phyloP scores from a whole-genome alignment of 108 stramenopile species.

The Cyclotella baltica region DNA sequence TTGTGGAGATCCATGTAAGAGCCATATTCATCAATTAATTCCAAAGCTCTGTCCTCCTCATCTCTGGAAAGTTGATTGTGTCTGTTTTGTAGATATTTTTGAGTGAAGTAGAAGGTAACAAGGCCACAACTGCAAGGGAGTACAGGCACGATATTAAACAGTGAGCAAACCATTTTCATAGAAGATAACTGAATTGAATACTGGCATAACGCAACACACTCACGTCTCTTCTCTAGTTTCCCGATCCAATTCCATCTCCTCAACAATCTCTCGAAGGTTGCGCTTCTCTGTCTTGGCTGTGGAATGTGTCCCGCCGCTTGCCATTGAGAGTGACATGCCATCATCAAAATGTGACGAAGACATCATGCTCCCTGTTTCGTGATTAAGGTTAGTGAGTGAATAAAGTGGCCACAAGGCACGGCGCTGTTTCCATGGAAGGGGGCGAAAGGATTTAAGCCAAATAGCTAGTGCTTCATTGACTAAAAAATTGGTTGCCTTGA shows the following conservation, averaged over 20 bases:
- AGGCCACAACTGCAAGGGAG: conserved; percentile 68
- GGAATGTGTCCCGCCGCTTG: conserved; percentile 52
- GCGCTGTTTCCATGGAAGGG: conserved; percentile 77
- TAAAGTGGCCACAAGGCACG: conserved; percentile 73
- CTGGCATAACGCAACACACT: conserved; percentile 17
- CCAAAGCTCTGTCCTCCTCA: conserved; percentile 40
- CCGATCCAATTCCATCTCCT: conserved; percentile 72
- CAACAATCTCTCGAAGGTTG: conserved; percentile 67
- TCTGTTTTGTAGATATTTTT: conserved; percentile 40
- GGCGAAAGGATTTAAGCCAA: conserved; percentile 83
- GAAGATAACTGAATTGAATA: conserved; percentile 7
- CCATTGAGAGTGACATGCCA: conserved; percentile 60
- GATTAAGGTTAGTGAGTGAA: conserved; percentile 21
- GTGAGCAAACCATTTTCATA: too few relatives aligned
- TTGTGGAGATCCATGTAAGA: conserved; percentile 78
- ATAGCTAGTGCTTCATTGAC: conserved; percentile 70
- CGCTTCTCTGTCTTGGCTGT: conserved; percentile 35
- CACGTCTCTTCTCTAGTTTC: conserved; percentile 83
- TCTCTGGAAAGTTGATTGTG: conserved; percentile 8
- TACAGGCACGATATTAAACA: conserved; percentile 1
- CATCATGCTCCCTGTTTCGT: conserved; percentile 34
- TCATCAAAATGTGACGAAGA: conserved; percentile 52
- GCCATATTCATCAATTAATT: conserved; percentile 76
- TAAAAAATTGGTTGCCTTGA: conserved; percentile 74
- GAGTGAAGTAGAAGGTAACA: conserved; percentile 84